phyloP scores from a whole-genome alignment of 768 basidiomycete genomes.

The Collybiopsis luxurians region DNA sequence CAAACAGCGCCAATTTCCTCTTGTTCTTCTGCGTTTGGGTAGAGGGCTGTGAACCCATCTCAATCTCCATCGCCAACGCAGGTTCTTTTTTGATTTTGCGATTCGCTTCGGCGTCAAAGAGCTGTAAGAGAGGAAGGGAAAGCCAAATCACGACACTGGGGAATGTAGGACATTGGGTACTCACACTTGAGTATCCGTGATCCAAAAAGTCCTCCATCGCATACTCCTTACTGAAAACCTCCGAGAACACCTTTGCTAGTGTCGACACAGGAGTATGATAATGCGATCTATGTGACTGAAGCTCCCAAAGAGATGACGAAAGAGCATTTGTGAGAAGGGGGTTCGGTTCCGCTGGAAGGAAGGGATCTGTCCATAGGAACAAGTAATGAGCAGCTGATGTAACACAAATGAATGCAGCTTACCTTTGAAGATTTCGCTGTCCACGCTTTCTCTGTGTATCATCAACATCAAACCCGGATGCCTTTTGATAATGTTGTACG shows the following conservation, averaged over 20 bases:
- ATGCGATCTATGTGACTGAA: conserved; percentile 73
- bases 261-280: conserved; percentile 90
- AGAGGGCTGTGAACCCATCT: conserved; percentile 2
- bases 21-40: no score
- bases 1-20: no score
- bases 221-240: conserved; percentile 91
- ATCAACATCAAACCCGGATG: conserved; percentile 92
- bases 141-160: background rate
- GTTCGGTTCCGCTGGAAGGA: conserved; percentile 60
- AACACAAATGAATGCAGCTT: conserved; percentile 8
- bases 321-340: conserved; percentile 79
- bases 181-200: conserved; percentile 83
- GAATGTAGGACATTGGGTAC: no score
- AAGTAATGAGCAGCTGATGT: background rate
- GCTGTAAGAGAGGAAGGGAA: conserved; percentile 37
- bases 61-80: conserved; percentile 45
- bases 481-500: conserved; percentile 89
- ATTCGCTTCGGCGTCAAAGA: conserved; percentile 82
- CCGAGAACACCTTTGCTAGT: conserved; percentile 78
- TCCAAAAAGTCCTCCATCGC: conserved; percentile 95
- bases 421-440: conserved; percentile 29
- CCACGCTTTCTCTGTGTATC: conserved; percentile 69
- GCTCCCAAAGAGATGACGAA: conserved; percentile 91
- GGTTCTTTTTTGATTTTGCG: conserved; percentile 82
- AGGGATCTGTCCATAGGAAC: conserved; percentile 52